A percentile compares a stretch with the other conserved stretches of the same genome.
Conservation (phyloP, 768 basidiomycete species). For the Xerocomus spinulosus region DNA sequence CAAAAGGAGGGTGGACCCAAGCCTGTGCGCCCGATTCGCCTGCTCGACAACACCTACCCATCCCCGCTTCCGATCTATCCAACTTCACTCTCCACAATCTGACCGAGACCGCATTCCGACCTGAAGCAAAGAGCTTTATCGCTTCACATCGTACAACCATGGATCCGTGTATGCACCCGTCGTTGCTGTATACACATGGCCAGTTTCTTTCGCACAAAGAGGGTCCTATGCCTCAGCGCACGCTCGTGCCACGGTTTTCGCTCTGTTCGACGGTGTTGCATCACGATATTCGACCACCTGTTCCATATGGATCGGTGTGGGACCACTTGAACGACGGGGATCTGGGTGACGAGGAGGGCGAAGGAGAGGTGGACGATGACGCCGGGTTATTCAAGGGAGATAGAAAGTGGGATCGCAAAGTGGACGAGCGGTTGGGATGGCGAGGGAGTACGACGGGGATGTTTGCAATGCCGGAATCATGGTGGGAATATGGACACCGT, state of each 20-base stretch:
- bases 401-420: constrained; percentile 60
- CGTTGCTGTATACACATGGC: constrained; percentile 40
- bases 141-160: constrained; percentile 33
- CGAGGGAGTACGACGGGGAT: constrained; percentile 73
- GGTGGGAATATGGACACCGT: constrained; percentile 52
- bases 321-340: constrained; percentile 13
- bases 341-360: constrained; percentile 6
- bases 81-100: too few relatives aligned
- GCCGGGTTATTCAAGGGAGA: constrained; percentile 44
- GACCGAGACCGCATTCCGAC: too few relatives aligned
- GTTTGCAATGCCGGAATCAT: constrained; percentile 32
- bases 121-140: constrained; percentile 30
- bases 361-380: too few relatives aligned
- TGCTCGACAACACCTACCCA: constrained; percentile 23
- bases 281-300: constrained; percentile 51
- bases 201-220: constrained; percentile 45
- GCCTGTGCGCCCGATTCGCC: constrained; percentile 24
- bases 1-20: constrained; percentile 20
- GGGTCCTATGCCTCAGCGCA: constrained; percentile 42
- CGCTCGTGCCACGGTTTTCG: constrained; percentile 50
- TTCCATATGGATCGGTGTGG: constrained; percentile 44
- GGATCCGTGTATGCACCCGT: constrained; percentile 37
- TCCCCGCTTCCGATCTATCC: constrained; percentile 15
- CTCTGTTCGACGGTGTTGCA: constrained; percentile 48
- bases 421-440: constrained; percentile 62